Conservation (phyloP, 208 protist genomes). For the Acanthamoeba quina region DNA sequence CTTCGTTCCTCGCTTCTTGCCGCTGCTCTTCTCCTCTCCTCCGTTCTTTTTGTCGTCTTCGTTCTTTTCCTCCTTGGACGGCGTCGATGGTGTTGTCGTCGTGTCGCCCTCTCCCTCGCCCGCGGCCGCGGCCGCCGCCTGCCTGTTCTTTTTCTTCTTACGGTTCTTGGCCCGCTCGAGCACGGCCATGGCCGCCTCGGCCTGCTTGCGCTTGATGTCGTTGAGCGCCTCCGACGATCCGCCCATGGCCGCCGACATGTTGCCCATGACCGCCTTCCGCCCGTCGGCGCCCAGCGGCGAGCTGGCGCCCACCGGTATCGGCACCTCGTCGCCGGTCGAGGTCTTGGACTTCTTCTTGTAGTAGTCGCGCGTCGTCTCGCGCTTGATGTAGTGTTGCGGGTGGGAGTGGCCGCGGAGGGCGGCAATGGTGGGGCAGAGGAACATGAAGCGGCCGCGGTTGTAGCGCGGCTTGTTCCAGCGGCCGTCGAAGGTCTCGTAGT, state of each 20-base stretch:
- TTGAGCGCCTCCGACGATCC: background rate
- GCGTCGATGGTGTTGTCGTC: background rate
- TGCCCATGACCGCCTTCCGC: background rate
- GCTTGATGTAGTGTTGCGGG: constrained; percentile 38
- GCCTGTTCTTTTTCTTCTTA: constrained; percentile 46
- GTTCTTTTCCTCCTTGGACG: background rate
- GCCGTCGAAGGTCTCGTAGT: constrained; percentile 64
- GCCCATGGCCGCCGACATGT: background rate
- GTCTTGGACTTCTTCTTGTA: constrained; percentile 47
- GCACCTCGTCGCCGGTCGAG: background rate
- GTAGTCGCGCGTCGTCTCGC: background rate
- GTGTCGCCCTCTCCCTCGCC: background rate
- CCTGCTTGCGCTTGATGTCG: constrained; percentile 46
- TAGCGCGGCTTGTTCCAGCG: constrained; percentile 64
- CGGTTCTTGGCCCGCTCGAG: constrained; percentile 47
- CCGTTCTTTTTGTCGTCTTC: constrained; percentile 8
- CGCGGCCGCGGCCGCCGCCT: background rate
- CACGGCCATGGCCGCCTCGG: constrained; percentile 24
- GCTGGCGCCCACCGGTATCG: background rate
- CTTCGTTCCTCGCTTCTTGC: constrained; percentile 1
- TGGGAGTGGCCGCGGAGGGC: constrained; percentile 22
- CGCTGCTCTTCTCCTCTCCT: background rate
- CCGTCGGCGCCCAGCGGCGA: background rate
- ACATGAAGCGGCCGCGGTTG: constrained; percentile 37
- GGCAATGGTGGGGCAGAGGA: constrained; percentile 31